phyloP scores from a whole-genome alignment of 495 filamentous ascomycete species.

The Xylona heveae region DNA sequence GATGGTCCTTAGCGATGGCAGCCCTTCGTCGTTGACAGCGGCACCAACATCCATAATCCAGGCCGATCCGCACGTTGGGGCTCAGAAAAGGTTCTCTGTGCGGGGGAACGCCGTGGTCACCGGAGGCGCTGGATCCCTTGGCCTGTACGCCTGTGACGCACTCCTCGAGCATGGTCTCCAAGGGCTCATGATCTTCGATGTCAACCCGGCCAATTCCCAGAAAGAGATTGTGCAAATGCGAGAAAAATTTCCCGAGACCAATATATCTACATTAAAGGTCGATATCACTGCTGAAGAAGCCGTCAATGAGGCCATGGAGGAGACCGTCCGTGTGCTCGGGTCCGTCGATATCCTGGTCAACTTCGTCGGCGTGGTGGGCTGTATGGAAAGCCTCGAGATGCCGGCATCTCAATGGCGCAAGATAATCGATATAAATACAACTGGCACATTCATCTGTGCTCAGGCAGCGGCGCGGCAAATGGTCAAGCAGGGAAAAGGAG shows the following conservation, averaged over 20 bases:
- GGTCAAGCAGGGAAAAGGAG: conserved; percentile 27
- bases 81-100: conserved; percentile 35
- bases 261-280: conserved; percentile 24
- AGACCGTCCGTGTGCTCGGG: conserved; percentile 21
- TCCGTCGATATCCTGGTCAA: conserved; percentile 34
- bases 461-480: conserved; percentile 38
- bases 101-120: conserved; percentile 43
- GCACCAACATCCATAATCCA: conserved; percentile 11
- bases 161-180: conserved; percentile 51
- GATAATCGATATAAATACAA: conserved; percentile 45
- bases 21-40: conserved; percentile 23
- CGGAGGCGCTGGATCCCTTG: conserved; percentile 49
- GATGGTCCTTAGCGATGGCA: conserved; percentile 33
- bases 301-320: conserved; percentile 23
- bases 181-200: conserved; percentile 39
- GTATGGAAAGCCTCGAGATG: conserved; percentile 33
- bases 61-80: conserved; percentile 19
- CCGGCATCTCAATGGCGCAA: conserved; percentile 29
- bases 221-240: conserved; percentile 20
- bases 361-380: conserved; percentile 48
- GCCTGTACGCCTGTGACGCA: conserved; percentile 31
- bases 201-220: conserved; percentile 23
- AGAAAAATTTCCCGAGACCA: conserved; percentile 28
- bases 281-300: conserved; percentile 36
- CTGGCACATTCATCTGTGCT: conserved; percentile 44